These are phyloP conservation scores for Dicorynia guianensis DNA, from an alignment of 306 rosid species.

Conservation along the genomic window DNA sequence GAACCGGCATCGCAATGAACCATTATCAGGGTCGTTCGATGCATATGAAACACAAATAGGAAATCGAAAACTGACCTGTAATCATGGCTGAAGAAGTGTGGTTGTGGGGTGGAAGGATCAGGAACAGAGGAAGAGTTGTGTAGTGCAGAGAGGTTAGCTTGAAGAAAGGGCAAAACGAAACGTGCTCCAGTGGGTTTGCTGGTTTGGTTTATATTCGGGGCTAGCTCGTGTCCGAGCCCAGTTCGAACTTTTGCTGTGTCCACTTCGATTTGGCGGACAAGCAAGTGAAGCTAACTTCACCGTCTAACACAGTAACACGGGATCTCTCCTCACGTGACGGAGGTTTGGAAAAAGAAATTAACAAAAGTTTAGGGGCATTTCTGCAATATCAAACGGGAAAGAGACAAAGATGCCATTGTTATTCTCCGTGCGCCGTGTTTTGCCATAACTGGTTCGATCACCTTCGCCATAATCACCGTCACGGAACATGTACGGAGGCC, in stretches of 20 bases:
- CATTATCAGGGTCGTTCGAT: neutral
- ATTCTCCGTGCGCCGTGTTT: conserved; percentile 8
- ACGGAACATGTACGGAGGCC: conserved; percentile 71
- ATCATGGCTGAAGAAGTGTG: conserved; percentile 61
- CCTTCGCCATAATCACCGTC: conserved; percentile 33
- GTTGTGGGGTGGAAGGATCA: conserved; percentile 43
- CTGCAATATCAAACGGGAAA: conserved; percentile 1
- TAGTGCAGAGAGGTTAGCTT: conserved; percentile 58
- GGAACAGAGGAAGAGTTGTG: conserved; percentile 27
- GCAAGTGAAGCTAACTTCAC: too few relatives aligned
- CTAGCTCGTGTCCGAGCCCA: too few relatives aligned
- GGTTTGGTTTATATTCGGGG: conserved; percentile 29
- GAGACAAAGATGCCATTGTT: neutral
- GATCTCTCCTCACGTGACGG: too few relatives aligned
- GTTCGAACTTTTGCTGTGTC: too few relatives aligned
- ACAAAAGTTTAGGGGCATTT: neutral
- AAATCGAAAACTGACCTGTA: conserved; percentile 62
- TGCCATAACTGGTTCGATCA: conserved; percentile 33
- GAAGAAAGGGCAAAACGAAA: conserved; percentile 65
- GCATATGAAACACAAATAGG: neutral
- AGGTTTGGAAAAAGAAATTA: neutral
- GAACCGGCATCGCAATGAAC: neutral
- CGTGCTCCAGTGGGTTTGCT: conserved; percentile 25
- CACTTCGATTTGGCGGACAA: too few relatives aligned
- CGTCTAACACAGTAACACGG: too few relatives aligned